A percentile compares a stretch with the other conserved stretches of the same genome.
Conservation (phyloP, 192 early-diverging fungal genomes). For the Rhizophagus sp. region DNA sequence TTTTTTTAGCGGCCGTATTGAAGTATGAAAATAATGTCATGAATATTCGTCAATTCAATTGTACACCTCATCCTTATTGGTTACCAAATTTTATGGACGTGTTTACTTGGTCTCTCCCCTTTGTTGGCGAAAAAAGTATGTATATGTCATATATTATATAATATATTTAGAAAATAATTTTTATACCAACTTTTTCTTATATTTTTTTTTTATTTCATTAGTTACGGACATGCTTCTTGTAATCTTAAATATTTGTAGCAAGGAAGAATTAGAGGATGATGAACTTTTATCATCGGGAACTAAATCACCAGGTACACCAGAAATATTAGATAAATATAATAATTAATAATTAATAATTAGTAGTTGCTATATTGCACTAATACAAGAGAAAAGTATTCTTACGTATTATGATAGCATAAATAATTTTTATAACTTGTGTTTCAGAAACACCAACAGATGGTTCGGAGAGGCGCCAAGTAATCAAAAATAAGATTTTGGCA, state of each 20-base stretch:
- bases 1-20: conserved; percentile 76
- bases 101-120: conserved; percentile 96
- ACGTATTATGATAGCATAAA: neutral
- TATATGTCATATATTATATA: neutral
- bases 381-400: no score
- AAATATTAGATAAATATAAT: neutral
- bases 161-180: neutral
- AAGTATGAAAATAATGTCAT: conserved; percentile 99
- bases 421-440: neutral
- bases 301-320: conserved; percentile 10
- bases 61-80: conserved; percentile 97
- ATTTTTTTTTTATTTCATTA: conserved; percentile 35
- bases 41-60: conserved; percentile 94
- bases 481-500: conserved; percentile 89
- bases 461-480: conserved; percentile 67
- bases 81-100: conserved; percentile 99
- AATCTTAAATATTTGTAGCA: conserved; percentile 93
- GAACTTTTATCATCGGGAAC: conserved; percentile 29
- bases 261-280: conserved; percentile 85
- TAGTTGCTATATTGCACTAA: neutral
- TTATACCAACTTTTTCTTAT: neutral
- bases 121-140: conserved; percentile 96
- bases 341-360: neutral
- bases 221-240: conserved; percentile 97
- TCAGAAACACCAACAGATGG: conserved; percentile 42